Evolutionary conservation across 108 stramenopile species (phyloP).

Genomic region (Pseudonitzschia multiseries): DNA sequence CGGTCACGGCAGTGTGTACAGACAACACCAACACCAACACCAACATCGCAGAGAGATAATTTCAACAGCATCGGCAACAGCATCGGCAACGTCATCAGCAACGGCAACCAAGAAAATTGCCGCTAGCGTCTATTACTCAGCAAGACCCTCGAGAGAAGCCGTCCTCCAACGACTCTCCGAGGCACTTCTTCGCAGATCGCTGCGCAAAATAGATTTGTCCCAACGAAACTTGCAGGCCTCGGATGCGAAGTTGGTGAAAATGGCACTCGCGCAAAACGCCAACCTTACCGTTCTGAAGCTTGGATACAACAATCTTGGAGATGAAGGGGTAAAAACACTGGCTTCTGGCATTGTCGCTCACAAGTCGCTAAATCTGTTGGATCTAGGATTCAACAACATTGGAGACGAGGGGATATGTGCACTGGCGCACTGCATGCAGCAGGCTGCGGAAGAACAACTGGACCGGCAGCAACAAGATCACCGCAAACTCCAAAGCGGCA

Average conservation of each 20-base stretch:
- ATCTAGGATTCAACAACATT: constrained; percentile 84
- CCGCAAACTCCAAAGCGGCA: not conserved
- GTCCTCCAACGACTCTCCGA: constrained; percentile 62
- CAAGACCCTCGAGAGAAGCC: constrained; percentile 47
- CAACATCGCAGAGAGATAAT: not conserved
- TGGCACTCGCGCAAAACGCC: constrained; percentile 74
- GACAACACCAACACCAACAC: no score
- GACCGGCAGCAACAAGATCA: constrained; percentile 10
- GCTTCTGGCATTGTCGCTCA: constrained; percentile 54
- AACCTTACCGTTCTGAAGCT: constrained; percentile 75
- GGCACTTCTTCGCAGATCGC: constrained; percentile 54
- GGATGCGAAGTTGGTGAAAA: constrained; percentile 70
- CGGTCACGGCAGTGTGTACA: not conserved
- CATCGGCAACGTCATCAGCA: no score
- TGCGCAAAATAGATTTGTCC: constrained; percentile 77
- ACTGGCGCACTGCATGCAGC: constrained; percentile 51
- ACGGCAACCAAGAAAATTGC: not conserved
- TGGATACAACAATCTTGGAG: constrained; percentile 81
- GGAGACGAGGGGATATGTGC: constrained; percentile 77
- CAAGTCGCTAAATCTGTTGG: constrained; percentile 59
- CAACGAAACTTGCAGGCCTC: constrained; percentile 64
- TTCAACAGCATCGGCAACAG: not conserved
- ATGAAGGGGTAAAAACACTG: constrained; percentile 52
- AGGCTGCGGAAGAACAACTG: constrained; percentile 25
- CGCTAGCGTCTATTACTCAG: not conserved